Conservation (phyloP, 768 basidiomycete species). For the Pleurotus salmoneostramineus region DNA sequence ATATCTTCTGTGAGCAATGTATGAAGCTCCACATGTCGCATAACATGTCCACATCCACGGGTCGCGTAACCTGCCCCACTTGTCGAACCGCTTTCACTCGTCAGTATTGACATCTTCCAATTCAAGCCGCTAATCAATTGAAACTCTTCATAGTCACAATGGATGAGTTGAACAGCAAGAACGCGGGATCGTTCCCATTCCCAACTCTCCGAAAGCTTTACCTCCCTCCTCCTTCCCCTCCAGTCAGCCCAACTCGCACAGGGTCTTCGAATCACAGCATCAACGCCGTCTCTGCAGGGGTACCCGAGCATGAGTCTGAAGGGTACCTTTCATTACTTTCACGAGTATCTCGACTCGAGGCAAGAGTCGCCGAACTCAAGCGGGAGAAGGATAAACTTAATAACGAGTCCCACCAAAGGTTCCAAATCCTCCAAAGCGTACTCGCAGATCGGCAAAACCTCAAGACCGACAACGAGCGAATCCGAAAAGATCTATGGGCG, state of each 20-base stretch:
- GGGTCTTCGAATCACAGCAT: not conserved
- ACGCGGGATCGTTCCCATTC: not conserved
- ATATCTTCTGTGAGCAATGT: slow-evolving; percentile 9
- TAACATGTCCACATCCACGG: slow-evolving; percentile 1
- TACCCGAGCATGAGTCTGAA: slow-evolving; percentile 1
- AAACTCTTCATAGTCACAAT: slow-evolving; percentile 1
- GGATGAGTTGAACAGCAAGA: not conserved
- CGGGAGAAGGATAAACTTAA: slow-evolving; percentile 1
- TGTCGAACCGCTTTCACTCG: not conserved
- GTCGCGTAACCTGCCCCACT: slow-evolving; percentile 1
- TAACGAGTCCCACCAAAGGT: not conserved
- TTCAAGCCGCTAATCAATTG: not conserved
- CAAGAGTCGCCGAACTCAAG: slow-evolving; percentile 1
- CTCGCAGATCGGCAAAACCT: slow-evolving; percentile 1
- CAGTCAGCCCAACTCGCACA: not conserved
- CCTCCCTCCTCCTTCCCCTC: not conserved
- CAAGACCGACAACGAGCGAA: not conserved
- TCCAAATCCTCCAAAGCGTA: not conserved
- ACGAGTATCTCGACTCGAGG: not conserved
- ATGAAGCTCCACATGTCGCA: slow-evolving; percentile 3
- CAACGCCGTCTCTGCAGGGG: not conserved
- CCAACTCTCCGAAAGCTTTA: slow-evolving; percentile 1
- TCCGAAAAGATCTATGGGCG: slow-evolving; percentile 2
- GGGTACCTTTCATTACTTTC: slow-evolving; percentile 3
- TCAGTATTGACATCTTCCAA: not conserved